Conservation (phyloP, 305 asterid species). For the Rubia occidens region DNA sequence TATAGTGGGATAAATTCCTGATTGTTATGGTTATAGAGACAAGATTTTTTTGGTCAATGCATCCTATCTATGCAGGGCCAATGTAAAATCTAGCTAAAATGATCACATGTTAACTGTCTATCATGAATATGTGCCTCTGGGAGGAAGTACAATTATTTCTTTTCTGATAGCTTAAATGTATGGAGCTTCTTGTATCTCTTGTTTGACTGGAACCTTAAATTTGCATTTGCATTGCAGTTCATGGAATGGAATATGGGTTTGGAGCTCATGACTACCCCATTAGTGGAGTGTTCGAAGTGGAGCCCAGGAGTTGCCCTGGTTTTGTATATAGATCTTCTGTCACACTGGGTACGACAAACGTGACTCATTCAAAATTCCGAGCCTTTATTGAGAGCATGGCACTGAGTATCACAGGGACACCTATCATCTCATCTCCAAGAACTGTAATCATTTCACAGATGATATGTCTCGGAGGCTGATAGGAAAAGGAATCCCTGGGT, state of each 20-base stretch:
- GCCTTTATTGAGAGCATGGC: conserved; percentile 35
- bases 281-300: conserved; percentile 53
- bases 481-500: conserved; percentile 44
- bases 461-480: conserved; percentile 35
- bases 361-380: conserved; percentile 33
- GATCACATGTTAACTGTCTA: background rate
- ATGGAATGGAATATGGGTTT: conserved; percentile 48
- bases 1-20: background rate
- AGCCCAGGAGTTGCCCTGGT: conserved; percentile 48
- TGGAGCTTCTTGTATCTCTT: conserved; percentile 9
- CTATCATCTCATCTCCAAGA: conserved; percentile 45
- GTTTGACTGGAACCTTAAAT: conserved; percentile 2
- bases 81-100: background rate
- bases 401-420: conserved; percentile 48
- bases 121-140: background rate
- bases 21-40: background rate
- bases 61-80: too few species aligned
- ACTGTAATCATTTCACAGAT: conserved; percentile 48
- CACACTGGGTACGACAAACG: conserved; percentile 31
- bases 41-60: background rate
- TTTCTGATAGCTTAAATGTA: background rate
- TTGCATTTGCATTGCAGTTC: conserved; percentile 24
- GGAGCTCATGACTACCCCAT: conserved; percentile 54
- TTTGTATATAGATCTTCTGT: conserved; percentile 40
- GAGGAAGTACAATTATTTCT: background rate